A percentile compares a stretch with the other conserved stretches of the same genome.
phyloP scores from a whole-genome alignment of 768 basidiomycete genomes.

The Lentinula boryana region DNA sequence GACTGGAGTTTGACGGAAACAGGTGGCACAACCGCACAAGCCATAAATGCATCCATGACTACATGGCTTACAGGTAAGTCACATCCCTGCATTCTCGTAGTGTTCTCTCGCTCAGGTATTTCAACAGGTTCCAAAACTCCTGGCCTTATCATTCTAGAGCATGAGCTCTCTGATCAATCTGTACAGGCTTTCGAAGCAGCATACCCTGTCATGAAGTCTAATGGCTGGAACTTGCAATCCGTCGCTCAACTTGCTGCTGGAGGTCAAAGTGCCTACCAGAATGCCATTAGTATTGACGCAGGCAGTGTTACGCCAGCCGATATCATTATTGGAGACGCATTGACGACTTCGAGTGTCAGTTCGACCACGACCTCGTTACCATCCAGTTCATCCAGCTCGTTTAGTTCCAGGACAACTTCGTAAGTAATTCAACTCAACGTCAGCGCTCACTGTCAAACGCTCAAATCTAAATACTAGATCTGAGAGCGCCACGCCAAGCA shows the following conservation, averaged over 20 bases:
- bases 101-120: neutral
- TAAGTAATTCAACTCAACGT: neutral
- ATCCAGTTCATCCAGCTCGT: neutral
- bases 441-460: neutral
- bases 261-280: neutral
- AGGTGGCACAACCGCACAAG: slow-evolving; percentile 34
- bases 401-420: neutral
- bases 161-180: slow-evolving; percentile 61
- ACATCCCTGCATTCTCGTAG: neutral
- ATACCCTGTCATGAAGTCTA: slow-evolving; percentile 55
- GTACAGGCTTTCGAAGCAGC: slow-evolving; percentile 63
- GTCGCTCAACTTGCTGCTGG: slow-evolving; percentile 37
- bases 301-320: neutral
- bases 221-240: slow-evolving; percentile 68
- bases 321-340: neutral
- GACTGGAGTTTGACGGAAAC: slow-evolving; percentile 63
- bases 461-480: neutral
- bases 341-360: neutral
- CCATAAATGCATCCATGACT: slow-evolving; percentile 43
- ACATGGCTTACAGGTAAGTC: slow-evolving; percentile 50
- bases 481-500: neutral
- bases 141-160: slow-evolving; percentile 80
- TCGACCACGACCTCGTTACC: neutral
- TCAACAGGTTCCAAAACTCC: slow-evolving; percentile 57
- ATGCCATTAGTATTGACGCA: neutral